A percentile compares a stretch with the other conserved stretches of the same genome.
These are phyloP conservation scores for Aquilaria sinensis DNA, from an alignment of 345 rosid species.

Conservation along the genomic window DNA sequence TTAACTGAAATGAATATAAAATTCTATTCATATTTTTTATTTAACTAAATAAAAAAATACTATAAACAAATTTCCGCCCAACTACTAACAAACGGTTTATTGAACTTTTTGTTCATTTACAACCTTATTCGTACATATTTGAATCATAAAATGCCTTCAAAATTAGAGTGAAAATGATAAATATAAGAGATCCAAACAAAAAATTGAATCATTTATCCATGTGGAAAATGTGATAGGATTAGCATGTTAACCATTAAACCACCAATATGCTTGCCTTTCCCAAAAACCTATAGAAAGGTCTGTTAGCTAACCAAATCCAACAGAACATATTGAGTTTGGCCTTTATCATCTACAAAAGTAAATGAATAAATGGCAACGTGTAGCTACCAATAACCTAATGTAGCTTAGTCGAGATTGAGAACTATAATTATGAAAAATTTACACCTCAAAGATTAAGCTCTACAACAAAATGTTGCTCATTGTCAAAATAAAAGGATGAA, in stretches of 20 bases:
- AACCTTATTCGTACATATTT: constrained; percentile 56
- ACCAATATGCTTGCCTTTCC: constrained; percentile 80
- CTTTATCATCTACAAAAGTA: constrained; percentile 64
- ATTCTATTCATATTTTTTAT: too few species aligned
- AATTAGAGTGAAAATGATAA: not conserved
- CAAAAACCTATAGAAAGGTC: constrained; percentile 87
- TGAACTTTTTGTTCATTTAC: too few species aligned
- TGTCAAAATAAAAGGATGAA: too few species aligned
- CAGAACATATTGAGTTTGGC: constrained; percentile 58
- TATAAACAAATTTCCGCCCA: too few species aligned
- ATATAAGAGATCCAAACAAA: not conserved
- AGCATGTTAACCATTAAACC: constrained; percentile 63
- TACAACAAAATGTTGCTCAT: constrained; percentile 46
- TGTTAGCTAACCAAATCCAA: constrained; percentile 65
- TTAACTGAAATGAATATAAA: too few species aligned
- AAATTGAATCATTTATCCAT: not conserved
- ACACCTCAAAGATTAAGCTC: constrained; percentile 80
- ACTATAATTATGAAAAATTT: not conserved
- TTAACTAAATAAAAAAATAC: too few species aligned
- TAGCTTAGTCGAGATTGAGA: too few species aligned
- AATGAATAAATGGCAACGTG: not conserved
- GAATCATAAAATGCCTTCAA: constrained; percentile 16
- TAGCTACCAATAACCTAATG: too few species aligned
- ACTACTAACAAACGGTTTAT: too few species aligned
- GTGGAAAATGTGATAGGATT: not conserved